phyloP scores from a whole-genome alignment of 768 basidiomycete species.

The Termitomyces sp. region DNA sequence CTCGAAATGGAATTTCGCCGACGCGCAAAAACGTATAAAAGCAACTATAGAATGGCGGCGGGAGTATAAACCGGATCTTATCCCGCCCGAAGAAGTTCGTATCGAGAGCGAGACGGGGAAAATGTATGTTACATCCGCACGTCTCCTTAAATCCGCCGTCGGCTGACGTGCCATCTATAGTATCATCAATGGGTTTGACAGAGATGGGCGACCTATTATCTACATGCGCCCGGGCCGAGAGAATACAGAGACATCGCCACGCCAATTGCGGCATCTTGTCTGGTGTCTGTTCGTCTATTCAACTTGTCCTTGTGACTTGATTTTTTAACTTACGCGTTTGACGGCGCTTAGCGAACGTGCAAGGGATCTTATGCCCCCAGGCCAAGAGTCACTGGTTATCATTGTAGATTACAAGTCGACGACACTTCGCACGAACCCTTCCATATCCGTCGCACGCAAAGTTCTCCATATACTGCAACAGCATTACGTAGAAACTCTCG shows the following conservation, averaged over 20 bases:
- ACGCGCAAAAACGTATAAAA: constrained; percentile 76
- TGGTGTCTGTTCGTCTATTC: constrained; percentile 68
- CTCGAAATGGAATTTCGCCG: constrained; percentile 76
- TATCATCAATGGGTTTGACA: constrained; percentile 81
- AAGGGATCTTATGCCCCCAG: constrained; percentile 83
- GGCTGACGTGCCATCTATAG: constrained; percentile 30
- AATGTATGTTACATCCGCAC: constrained; percentile 50
- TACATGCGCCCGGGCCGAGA: constrained; percentile 89
- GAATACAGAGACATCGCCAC: constrained; percentile 73
- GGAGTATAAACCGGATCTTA: constrained; percentile 82
- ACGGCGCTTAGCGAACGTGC: constrained; percentile 66
- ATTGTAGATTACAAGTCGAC: constrained; percentile 84
- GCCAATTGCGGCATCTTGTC: constrained; percentile 82
- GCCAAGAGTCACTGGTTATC: constrained; percentile 80
- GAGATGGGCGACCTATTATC: constrained; percentile 81
- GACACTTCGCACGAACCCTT: constrained; percentile 80
- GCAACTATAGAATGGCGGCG: constrained; percentile 82
- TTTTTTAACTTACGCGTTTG: not conserved
- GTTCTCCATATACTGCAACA: constrained; percentile 80
- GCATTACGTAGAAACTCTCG: constrained; percentile 87
- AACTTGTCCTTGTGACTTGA: not conserved
- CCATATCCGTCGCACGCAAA: constrained; percentile 76
- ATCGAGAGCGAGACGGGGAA: constrained; percentile 85
- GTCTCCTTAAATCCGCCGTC: not conserved
- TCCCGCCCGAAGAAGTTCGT: constrained; percentile 75